Conservation (phyloP, 2,329 filamentous ascomycete genomes). For the Trichoderma aggressivum region DNA sequence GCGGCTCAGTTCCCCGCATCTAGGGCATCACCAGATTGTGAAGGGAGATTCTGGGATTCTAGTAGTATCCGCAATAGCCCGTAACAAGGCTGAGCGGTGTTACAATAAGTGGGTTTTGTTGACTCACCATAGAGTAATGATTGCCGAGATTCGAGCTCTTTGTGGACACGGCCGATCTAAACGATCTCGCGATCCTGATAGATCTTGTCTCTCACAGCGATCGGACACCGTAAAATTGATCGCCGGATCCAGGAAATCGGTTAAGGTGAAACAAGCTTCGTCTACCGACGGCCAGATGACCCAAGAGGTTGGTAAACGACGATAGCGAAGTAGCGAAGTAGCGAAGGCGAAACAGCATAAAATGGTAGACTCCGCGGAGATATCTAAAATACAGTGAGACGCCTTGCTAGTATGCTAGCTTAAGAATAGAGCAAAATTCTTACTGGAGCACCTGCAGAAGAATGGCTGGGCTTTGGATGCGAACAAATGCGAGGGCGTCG, state of each 20-base stretch:
- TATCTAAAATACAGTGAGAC: background rate
- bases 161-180: background rate
- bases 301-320: background rate
- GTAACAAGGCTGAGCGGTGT: background rate
- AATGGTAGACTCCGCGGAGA: background rate
- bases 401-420: background rate
- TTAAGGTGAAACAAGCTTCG: slow-evolving; percentile 4
- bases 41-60: background rate
- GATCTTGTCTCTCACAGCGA: background rate
- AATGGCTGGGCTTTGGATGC: background rate
- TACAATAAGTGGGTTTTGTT: background rate
- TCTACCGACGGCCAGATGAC: background rate
- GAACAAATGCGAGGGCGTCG: background rate
- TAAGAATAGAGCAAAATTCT: background rate
- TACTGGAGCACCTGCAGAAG: background rate
- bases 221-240: background rate
- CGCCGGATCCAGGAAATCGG: background rate
- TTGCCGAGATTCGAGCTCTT: background rate
- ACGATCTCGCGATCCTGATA: background rate
- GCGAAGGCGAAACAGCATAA: background rate
- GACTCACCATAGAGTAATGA: background rate
- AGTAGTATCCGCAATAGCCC: background rate
- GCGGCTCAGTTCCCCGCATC: background rate
- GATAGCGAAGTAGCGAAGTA: background rate
- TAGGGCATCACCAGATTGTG: background rate